Base-by-base conservation (phyloP, 129 eudicot genomes). In the Lactuca saligna region DNA sequence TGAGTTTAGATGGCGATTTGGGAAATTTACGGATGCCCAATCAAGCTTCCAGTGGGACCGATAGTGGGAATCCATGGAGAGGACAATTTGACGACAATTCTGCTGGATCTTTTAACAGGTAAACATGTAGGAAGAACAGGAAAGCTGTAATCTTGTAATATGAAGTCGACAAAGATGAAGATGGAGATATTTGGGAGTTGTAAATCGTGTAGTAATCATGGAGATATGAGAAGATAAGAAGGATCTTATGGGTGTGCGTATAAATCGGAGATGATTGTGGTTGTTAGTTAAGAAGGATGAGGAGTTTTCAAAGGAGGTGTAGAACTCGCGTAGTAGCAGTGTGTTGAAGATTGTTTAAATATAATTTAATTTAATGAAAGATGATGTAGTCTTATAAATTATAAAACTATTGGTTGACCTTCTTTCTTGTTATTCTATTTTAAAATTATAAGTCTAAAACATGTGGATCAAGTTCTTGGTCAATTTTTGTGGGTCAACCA, bases 1-100 rank as follows among this genome's bases (percentile, higher is more conserved):
- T 93, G 98, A 93, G 98, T 63, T 87, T 93, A 78, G 98, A 93
- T 70, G 98, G 97, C 65, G 95, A 93, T 79, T 70, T 93, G 16
- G 88, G 92, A 5, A 75, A 79, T 37, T 62, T 82, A 44, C 84
- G 95, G 1, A 78, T 81, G 34, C 81, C 82, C 0, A 88, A 92
- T 71, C 98, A 84, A 78, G 87, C 98, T 9, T 84, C 85, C 46
- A 93, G 98, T 65, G 95, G 85, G 13, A 82, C 91, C 3, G 95
- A 88, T 57, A 86, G 95, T 38, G 96, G 95, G 15, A 92, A 91
- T 74, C 77, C 80, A 12, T 91, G 97, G 97, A 82, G 78, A 66
- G 96, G 85, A 34, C 85, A 83, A 16, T 92, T 82, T 56, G 96
- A 88, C 35, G 98, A 86, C 58, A 79, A 82, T 48, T 84, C 95